phyloP scores from a whole-genome alignment of 1,284 basidiomycete species.

The Ceratobasidium sp. region DNA sequence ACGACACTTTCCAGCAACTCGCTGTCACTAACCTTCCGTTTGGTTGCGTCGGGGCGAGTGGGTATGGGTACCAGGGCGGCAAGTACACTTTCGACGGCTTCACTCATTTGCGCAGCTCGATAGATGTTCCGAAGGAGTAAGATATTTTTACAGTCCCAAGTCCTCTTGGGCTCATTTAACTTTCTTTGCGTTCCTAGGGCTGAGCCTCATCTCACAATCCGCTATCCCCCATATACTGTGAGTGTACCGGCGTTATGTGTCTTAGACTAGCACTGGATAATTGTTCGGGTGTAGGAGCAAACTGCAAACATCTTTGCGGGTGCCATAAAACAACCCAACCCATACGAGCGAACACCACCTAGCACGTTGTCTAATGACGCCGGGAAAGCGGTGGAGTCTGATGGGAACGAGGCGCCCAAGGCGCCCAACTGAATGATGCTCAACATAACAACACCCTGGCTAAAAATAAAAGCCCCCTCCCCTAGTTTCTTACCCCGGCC shows the following conservation, averaged over 20 bases:
- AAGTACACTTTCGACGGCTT: conserved; percentile 42
- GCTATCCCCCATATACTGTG: conserved; percentile 43
- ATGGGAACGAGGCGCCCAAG: neutral
- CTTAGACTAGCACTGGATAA: neutral
- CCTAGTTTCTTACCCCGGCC: neutral
- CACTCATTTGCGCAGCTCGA: conserved; percentile 37
- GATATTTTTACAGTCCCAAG: neutral
- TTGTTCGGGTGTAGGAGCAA: conserved; percentile 16
- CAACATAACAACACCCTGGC: neutral
- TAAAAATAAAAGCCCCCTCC: neutral
- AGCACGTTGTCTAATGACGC: neutral
- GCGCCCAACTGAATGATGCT: conserved; percentile 1
- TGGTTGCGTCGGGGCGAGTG: conserved; percentile 44
- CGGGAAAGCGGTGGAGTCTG: conserved; percentile 14
- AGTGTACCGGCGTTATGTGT: neutral
- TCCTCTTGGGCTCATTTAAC: neutral
- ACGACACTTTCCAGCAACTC: conserved; percentile 44
- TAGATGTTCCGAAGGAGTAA: conserved; percentile 43
- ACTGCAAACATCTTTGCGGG: conserved; percentile 23
- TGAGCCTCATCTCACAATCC: conserved; percentile 38
- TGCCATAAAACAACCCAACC: conserved; percentile 32
- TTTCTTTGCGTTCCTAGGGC: conserved; percentile 1
- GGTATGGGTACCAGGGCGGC: conserved; percentile 44
- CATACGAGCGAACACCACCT: conserved; percentile 27
- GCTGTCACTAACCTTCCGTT: conserved; percentile 45